phyloP scores from a whole-genome alignment of 305 asterid genomes.

The Ajuga reptans region DNA sequence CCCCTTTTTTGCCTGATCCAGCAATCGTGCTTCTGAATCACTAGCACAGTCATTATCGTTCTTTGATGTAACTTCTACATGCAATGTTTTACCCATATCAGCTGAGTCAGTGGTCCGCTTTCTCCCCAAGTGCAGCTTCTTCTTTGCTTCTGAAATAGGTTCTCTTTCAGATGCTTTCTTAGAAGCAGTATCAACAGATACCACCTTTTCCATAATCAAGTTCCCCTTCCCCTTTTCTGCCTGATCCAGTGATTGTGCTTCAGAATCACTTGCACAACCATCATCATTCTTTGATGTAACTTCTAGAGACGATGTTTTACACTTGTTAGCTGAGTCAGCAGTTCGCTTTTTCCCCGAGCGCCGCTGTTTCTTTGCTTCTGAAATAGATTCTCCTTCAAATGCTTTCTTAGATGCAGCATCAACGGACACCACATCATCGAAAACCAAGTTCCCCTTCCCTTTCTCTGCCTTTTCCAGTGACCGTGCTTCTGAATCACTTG shows the following conservation, averaged over 20 bases:
- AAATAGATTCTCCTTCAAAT: slow-evolving; percentile 39
- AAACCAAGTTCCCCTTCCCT: slow-evolving; percentile 31
- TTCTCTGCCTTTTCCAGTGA: slow-evolving; percentile 20
- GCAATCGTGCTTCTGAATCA: slow-evolving; percentile 46
- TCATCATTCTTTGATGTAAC: slow-evolving; percentile 34
- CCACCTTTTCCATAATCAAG: slow-evolving; percentile 32
- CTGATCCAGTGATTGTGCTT: slow-evolving; percentile 19
- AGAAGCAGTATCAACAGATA: slow-evolving; percentile 30
- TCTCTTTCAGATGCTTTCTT: slow-evolving; percentile 49
- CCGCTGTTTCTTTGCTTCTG: slow-evolving; percentile 37
- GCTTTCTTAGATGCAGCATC: slow-evolving; percentile 37
- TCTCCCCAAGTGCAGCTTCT: slow-evolving; percentile 31
- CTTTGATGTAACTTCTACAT: slow-evolving; percentile 36
- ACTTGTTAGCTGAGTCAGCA: slow-evolving; percentile 30
- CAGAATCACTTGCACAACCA: slow-evolving; percentile 35
- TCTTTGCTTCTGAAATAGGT: slow-evolving; percentile 40
- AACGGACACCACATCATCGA: slow-evolving; percentile 33
- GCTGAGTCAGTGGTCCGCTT: slow-evolving; percentile 33
- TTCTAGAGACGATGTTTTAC: slow-evolving; percentile 29
- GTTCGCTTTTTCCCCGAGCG: slow-evolving; percentile 32
- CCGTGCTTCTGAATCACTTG: slow-evolving; percentile 43
- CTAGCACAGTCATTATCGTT: slow-evolving; percentile 35
- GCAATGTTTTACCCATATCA: slow-evolving; percentile 28
- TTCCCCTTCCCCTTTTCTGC: slow-evolving; percentile 36
- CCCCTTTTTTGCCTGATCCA: slow-evolving; percentile 37